These are phyloP conservation scores for Gonium pectorale DNA, from an alignment of 139 green algal species.

Conservation along the genomic window DNA sequence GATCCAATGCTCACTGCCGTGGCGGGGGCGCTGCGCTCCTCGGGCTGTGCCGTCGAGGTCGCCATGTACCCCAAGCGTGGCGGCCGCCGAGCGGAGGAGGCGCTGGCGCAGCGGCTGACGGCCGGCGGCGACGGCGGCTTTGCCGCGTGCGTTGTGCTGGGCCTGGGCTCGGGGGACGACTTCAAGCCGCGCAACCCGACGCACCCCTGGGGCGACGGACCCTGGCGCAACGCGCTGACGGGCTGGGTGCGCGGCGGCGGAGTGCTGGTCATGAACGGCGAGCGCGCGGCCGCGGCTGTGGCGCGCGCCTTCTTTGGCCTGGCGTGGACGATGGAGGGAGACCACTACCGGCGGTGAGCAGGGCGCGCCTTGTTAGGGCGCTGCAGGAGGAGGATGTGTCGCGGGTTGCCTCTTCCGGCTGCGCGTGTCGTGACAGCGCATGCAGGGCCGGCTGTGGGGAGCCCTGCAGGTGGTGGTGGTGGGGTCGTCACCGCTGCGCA, in stretches of 20 bases:
- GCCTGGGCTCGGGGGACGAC: slow-evolving; percentile 10
- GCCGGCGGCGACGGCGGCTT: slow-evolving; percentile 4
- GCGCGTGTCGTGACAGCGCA: no score
- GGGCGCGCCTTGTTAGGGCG: background rate
- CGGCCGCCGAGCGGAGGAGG: background rate
- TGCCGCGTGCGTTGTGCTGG: slow-evolving; percentile 11
- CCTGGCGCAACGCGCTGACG: slow-evolving; percentile 5
- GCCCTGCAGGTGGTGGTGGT: no score
- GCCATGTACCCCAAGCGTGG: background rate
- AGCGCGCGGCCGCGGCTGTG: slow-evolving; percentile 29
- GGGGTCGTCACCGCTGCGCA: no score
- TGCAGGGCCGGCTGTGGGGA: no score
- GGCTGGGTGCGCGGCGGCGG: slow-evolving; percentile 22
- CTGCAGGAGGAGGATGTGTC: no score
- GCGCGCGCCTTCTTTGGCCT: slow-evolving; percentile 19
- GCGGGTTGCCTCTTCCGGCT: no score
- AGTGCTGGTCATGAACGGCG: slow-evolving; percentile 16
- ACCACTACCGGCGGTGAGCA: slow-evolving; percentile 3
- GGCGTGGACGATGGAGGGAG: slow-evolving; percentile 25
- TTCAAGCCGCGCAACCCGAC: slow-evolving; percentile 17
- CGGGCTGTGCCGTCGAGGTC: background rate
- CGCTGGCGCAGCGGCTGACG: background rate
- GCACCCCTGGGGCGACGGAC: background rate
- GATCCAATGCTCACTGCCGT: background rate
- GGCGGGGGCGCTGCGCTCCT: background rate